Evolutionary conservation across 371 early-diverging fungal species (phyloP).

Genomic region (Apophysomyces elegans): DNA sequence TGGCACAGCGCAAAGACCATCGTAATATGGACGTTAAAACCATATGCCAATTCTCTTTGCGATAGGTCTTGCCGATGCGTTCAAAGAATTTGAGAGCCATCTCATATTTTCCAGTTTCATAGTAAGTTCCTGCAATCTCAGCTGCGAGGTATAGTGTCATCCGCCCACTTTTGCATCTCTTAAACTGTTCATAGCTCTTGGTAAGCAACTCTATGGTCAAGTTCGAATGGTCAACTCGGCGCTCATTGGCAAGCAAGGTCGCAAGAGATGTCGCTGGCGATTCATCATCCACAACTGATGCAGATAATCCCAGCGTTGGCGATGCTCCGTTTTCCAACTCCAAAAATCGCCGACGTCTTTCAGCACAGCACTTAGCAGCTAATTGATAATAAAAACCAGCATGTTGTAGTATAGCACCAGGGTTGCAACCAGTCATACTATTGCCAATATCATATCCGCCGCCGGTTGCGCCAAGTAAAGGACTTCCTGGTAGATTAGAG

Average conservation of each 20-base stretch:
- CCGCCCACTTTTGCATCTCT: conserved; percentile 69
- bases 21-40: conserved; percentile 71
- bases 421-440: conserved; percentile 47
- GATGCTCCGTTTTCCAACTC: conserved; percentile 42
- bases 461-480: conserved; percentile 21
- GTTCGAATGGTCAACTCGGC: conserved; percentile 66
- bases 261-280: conserved; percentile 13
- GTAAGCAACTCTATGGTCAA: conserved; percentile 81
- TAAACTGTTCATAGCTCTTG: conserved; percentile 89
- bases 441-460: not conserved
- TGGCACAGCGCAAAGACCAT: conserved; percentile 75
- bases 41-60: conserved; percentile 83
- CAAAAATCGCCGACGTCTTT: conserved; percentile 64
- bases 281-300: not conserved
- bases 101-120: conserved; percentile 75
- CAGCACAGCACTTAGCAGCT: conserved; percentile 80
- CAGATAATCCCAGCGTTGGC: not conserved
- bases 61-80: conserved; percentile 85
- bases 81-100: conserved; percentile 91
- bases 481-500: conserved; percentile 26
- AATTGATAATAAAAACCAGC: conserved; percentile 85
- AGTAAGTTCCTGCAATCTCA: conserved; percentile 86
- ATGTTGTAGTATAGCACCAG: conserved; percentile 77
- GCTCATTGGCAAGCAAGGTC: conserved; percentile 37
- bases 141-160: conserved; percentile 87